These are phyloP conservation scores for Salix purpurea DNA, from an alignment of 345 rosid species.

Conservation along the genomic window DNA sequence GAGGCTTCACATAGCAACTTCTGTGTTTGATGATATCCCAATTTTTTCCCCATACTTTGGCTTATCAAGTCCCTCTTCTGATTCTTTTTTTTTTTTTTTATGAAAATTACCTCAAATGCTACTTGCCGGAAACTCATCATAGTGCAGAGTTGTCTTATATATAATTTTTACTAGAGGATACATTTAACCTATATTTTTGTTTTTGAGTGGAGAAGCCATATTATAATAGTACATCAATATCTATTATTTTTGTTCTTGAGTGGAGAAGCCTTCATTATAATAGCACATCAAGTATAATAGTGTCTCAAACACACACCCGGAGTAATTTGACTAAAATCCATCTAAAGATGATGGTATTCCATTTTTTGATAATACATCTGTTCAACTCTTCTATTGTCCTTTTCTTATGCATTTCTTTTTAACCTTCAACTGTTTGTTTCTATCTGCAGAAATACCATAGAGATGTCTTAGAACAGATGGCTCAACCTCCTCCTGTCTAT, in stretches of 20 bases:
- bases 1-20: neutral
- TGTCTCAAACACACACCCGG: neutral
- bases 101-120: neutral
- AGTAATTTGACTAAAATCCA: neutral
- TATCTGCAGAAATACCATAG: constrained; percentile 73
- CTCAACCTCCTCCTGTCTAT: constrained; percentile 32
- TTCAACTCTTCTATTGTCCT: neutral
- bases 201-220: too few species aligned
- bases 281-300: too few species aligned
- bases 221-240: too few species aligned
- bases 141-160: neutral
- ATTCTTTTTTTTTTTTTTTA: neutral
- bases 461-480: constrained; percentile 46
- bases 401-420: neutral
- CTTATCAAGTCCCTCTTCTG: neutral
- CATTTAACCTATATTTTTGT: neutral
- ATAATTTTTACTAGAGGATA: neutral
- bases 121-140: neutral
- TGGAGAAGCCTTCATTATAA: neutral
- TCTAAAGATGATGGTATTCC: neutral
- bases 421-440: neutral
- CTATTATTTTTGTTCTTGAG: neutral
- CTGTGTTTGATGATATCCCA: neutral
- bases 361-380: neutral
- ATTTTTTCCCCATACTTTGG: neutral